Conservation (phyloP, 495 filamentous ascomycete genomes). For the Stereocaulon alpinum region DNA sequence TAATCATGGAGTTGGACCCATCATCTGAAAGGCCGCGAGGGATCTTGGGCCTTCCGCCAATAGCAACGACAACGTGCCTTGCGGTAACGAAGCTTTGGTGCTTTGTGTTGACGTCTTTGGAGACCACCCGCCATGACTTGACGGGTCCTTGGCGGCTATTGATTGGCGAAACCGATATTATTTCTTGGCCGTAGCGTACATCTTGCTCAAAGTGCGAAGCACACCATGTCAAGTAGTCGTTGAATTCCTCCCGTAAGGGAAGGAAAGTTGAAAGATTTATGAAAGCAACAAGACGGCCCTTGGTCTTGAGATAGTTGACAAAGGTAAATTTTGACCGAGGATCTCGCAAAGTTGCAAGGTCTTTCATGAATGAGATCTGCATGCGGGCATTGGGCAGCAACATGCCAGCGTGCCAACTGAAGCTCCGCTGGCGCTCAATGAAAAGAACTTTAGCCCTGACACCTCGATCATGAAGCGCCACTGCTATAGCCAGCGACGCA, state of each 20-base stretch:
- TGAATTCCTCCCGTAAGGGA: slow-evolving; percentile 78
- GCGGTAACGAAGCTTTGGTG: slow-evolving; percentile 46
- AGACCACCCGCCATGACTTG: slow-evolving; percentile 45
- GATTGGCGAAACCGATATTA: slow-evolving; percentile 48
- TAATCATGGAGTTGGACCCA: slow-evolving; percentile 49
- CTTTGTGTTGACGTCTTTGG: slow-evolving; percentile 42
- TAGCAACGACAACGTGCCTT: slow-evolving; percentile 75
- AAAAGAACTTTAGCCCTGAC: slow-evolving; percentile 51
- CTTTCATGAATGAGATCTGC: slow-evolving; percentile 98
- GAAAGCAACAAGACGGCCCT: slow-evolving; percentile 73
- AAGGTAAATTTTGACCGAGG: slow-evolving; percentile 91
- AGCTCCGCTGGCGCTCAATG: slow-evolving; percentile 71
- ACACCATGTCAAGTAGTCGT: slow-evolving; percentile 93
- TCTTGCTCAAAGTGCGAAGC: slow-evolving; percentile 67
- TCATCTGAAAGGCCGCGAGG: slow-evolving; percentile 50
- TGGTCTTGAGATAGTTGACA: slow-evolving; percentile 78
- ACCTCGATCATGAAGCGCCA: slow-evolving; percentile 71
- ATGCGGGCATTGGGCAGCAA: slow-evolving; percentile 84
- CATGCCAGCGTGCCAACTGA: slow-evolving; percentile 94
- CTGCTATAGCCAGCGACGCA: slow-evolving; percentile 83
- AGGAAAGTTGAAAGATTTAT: slow-evolving; percentile 84
- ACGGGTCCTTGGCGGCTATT: slow-evolving; percentile 32
- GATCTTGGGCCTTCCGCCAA: slow-evolving; percentile 72
- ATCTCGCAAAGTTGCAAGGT: slow-evolving; percentile 79
- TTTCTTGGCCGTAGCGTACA: slow-evolving; percentile 70